Base-by-base conservation (phyloP, 495 filamentous ascomycete genomes). In the Oleoguttula mirabilis region DNA sequence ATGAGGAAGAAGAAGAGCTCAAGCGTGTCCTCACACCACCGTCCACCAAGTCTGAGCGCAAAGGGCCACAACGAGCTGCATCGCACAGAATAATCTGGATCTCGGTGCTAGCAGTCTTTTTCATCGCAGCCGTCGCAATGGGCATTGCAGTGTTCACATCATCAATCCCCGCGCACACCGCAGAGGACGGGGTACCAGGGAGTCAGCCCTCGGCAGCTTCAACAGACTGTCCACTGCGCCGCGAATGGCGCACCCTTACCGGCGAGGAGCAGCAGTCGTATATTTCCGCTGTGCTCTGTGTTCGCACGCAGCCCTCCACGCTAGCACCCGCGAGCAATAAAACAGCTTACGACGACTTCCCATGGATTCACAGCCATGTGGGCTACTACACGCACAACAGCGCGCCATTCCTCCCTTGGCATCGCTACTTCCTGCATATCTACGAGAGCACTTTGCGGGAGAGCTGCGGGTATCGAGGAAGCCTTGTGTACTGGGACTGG, bases 351-450 rank as follows among this genome's bases (percentile, higher is more conserved):
- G 41, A 50, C 25, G 41, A 44, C 33, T 50, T 32, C 27, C 47
- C 47, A 5, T 50, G 28, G 25, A 39, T 50, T 6, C 47, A 50
- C 30, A 39, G 34, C 36, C 47, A 39, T 31, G 28, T 50, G 10
- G 47, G 47, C 33, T 43, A 50, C 27, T 33, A 16, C 17, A 45
- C 47, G n/a, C 47, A 50, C 41, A 39, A 37, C 25, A 34, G 39
- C 36, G 47, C 47, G 1, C 33, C 47, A 3, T 45, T 50, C 25
- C 31, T 50, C 2, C 40, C 47, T 12, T 50, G 47, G 47, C 47
- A 50, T 21, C 32, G 47, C 3, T 45, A 40, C 20, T 50, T 50
- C 36, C 21, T 50, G 21, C 41, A 50, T 11, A 33, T 44, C 3
- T 50, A 50, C 34, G 47, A 50, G 28, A 45, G 3, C 4, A 40